These are phyloP conservation scores for Blastocystis sp. DNA, from an alignment of 352 stramenopile genomes.

Conservation along the genomic window DNA sequence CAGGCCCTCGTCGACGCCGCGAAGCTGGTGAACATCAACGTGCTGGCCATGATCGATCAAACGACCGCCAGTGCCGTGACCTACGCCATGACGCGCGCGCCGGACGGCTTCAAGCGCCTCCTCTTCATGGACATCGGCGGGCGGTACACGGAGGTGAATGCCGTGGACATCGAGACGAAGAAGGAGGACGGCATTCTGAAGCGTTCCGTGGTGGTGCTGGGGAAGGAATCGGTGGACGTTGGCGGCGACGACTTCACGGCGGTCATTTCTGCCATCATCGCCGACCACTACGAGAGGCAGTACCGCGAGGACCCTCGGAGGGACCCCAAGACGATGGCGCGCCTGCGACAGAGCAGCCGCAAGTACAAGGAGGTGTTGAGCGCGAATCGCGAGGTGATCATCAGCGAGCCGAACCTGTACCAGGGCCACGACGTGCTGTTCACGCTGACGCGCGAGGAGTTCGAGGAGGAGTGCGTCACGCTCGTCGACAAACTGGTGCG, in stretches of 20 bases:
- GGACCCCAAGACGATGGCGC: neutral
- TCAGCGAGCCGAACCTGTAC: neutral
- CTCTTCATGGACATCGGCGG: constrained; percentile 31
- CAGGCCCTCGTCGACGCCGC: constrained; percentile 33
- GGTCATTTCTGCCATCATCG: neutral
- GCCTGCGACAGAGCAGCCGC: constrained; percentile 7
- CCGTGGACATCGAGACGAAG: constrained; percentile 7
- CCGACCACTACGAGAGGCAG: neutral
- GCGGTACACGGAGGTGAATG: constrained; percentile 24
- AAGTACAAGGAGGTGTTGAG: constrained; percentile 47
- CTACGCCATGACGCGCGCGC: constrained; percentile 12
- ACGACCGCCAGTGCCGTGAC: constrained; percentile 51
- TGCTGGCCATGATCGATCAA: constrained; percentile 44
- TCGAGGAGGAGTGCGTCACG: constrained; percentile 8
- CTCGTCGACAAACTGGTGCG: constrained; percentile 2
- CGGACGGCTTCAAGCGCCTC: constrained; percentile 8
- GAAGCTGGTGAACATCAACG: constrained; percentile 25
- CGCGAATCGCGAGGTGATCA: constrained; percentile 22
- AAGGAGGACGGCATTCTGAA: neutral
- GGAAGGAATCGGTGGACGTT: neutral
- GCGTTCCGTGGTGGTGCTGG: neutral
- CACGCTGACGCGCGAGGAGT: constrained; percentile 23
- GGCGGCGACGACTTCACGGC: constrained; percentile 21
- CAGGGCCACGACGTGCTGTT: constrained; percentile 1
- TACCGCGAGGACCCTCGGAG: neutral